These are phyloP conservation scores for Trichoderma arundinaceum DNA, from an alignment of 2,329 filamentous ascomycete genomes.

Conservation along the genomic window DNA sequence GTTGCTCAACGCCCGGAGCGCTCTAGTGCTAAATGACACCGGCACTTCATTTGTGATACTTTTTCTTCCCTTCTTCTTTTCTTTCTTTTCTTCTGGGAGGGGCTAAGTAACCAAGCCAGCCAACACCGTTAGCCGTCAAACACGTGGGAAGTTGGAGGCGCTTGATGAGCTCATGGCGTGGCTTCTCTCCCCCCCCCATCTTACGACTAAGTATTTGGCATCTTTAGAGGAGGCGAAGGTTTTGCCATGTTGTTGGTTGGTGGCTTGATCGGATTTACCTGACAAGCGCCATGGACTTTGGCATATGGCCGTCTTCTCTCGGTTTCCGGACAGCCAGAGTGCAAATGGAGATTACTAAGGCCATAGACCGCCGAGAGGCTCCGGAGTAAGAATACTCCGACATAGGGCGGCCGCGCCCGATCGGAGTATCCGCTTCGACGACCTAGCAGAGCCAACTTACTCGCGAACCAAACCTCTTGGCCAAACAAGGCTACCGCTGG, in stretches of 20 bases:
- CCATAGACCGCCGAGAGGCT: neutral
- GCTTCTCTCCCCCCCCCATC: neutral
- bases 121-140: neutral
- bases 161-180: neutral
- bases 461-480: neutral
- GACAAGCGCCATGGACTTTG: too few species aligned
- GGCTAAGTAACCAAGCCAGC: too few species aligned
- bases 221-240: neutral
- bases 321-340: too few species aligned
- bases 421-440: slow-evolving; percentile 10
- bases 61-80: too few species aligned
- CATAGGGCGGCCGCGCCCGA: neutral
- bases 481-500: slow-evolving; percentile 25
- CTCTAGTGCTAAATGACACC: too few species aligned
- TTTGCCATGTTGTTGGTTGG: neutral
- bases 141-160: slow-evolving; percentile 19
- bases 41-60: too few species aligned
- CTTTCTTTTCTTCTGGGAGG: too few species aligned
- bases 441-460: too few species aligned
- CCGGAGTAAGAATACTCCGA: neutral
- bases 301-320: too few species aligned
- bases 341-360: too few species aligned
- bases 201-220: neutral
- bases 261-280: neutral
- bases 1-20: too few species aligned